phyloP scores from a whole-genome alignment of 2,329 filamentous ascomycete genomes.

The Aspergillus sp. region DNA sequence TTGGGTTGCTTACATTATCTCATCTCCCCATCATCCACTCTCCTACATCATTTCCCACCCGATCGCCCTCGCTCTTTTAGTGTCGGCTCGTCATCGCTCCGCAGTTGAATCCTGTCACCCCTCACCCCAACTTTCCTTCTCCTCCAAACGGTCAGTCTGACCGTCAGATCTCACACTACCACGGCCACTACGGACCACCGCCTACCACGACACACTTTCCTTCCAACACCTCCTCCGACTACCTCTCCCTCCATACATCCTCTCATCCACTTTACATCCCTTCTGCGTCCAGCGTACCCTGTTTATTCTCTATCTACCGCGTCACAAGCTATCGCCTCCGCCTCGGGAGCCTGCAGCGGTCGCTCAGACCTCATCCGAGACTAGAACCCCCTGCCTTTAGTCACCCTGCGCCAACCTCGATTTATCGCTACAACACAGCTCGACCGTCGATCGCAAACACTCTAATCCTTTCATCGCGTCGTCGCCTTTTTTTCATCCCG shows the following conservation, averaged over 20 bases:
- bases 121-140: conserved; percentile 16
- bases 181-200: too few relatives aligned
- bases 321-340: conserved; percentile 20
- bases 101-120: conserved; percentile 23
- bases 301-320: conserved; percentile 17
- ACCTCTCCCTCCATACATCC: conserved; percentile 4
- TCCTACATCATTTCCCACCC: conserved; percentile 24
- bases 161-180: neutral
- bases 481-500: neutral
- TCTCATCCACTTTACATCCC: neutral
- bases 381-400: conserved; percentile 12
- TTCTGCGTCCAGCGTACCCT: too few relatives aligned
- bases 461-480: neutral
- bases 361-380: conserved; percentile 18
- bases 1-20: neutral
- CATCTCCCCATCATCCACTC: too few relatives aligned
- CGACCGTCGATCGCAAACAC: conserved; percentile 8
- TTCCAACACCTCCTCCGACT: conserved; percentile 7
- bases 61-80: conserved; percentile 24
- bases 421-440: conserved; percentile 14
- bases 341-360: conserved; percentile 20
- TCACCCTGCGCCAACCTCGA: conserved; percentile 15
- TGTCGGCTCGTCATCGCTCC: conserved; percentile 26
- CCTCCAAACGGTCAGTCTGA: conserved; percentile 2
- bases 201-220: too few relatives aligned